These are phyloP conservation scores for Dendrothele bispora DNA, from an alignment of 768 basidiomycete genomes.

Conservation along the genomic window DNA sequence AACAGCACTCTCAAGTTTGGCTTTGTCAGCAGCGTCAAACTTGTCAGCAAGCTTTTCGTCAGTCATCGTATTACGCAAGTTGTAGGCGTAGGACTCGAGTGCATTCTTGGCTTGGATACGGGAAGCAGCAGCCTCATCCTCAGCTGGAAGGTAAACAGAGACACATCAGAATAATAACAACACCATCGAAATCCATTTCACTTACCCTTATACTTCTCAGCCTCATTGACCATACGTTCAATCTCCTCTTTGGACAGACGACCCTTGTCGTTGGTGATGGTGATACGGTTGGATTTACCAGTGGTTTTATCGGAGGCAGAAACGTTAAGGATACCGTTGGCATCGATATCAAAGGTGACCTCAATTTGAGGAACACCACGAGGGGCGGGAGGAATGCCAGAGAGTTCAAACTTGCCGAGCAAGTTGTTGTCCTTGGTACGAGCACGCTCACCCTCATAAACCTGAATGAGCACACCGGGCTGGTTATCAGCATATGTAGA, in stretches of 20 bases:
- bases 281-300: slow-evolving; percentile 79
- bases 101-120: slow-evolving; percentile 69
- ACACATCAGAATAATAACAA: neutral
- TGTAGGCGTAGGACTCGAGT: slow-evolving; percentile 76
- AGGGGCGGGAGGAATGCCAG: slow-evolving; percentile 84
- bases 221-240: slow-evolving; percentile 54
- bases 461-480: slow-evolving; percentile 84
- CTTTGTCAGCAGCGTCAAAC: slow-evolving; percentile 63
- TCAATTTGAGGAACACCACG: slow-evolving; percentile 91
- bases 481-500: slow-evolving; percentile 92
- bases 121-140: slow-evolving; percentile 61
- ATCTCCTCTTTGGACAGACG: slow-evolving; percentile 56
- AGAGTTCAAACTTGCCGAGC: slow-evolving; percentile 90
- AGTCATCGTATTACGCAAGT: slow-evolving; percentile 64
- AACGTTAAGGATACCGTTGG: slow-evolving; percentile 82
- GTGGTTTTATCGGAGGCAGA: slow-evolving; percentile 83
- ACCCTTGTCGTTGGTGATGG: slow-evolving; percentile 76
- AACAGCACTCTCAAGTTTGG: slow-evolving; percentile 56
- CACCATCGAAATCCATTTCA: neutral
- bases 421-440: slow-evolving; percentile 90
- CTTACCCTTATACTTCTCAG: slow-evolving; percentile 42
- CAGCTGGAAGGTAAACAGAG: slow-evolving; percentile 29
- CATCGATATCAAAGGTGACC: slow-evolving; percentile 89
- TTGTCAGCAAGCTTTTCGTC: slow-evolving; percentile 67
- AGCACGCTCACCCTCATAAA: slow-evolving; percentile 87